Base-by-base conservation (phyloP, 2,329 filamentous ascomycete species). In the Colletotrichum salicis region DNA sequence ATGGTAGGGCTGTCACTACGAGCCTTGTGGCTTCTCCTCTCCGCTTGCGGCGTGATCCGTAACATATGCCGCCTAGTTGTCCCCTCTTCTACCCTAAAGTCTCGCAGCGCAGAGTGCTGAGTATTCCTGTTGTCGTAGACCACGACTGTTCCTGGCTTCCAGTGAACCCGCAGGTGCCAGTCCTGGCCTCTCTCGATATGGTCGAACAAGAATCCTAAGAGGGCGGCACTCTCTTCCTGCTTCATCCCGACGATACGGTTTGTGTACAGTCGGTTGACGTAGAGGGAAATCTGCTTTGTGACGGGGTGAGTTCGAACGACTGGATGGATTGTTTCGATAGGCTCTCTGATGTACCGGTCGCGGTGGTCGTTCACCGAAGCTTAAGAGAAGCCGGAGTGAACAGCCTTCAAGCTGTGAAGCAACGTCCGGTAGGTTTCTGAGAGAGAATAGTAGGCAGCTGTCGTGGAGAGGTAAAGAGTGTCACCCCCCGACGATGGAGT, bases 111-210 rank as follows among this genome's bases (percentile, higher is more conserved):
- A 13, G 58, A 45, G 4, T 68, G 58, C 22, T 52, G 60, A 4
- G 33, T 69, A n/a, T 55, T 57, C 5, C 58, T 41, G 59, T 68
- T 64, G 41, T 69, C 59, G 27, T 52, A 69, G 5, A 69, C 60
- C 1, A 48, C 41, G 8, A 58, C 51, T 15, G 35, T 51, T 1
- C 54, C 60, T 1, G 37, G 59, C 29, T 51, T 59, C 41, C 66
- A 69, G 22, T 64, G 51, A 11, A 64, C 37, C 19, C 60, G 11
- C 15, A 52, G 0, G 2, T 64, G 66, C 35, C 58, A 69, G 1
- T 69, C 59, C 31, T 57, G 59, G 3, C 35, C 60, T 27, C 60
- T 64, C 19, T 63, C 60, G 24, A 58, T 64, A 27, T 64, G 66
- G 19, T 69, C 60, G 10, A 64, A 64, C 37, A 69, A 41, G 57